phyloP scores from a whole-genome alignment of 139 green algal genomes.

The Auxenochlorella pyrenoidosa region DNA sequence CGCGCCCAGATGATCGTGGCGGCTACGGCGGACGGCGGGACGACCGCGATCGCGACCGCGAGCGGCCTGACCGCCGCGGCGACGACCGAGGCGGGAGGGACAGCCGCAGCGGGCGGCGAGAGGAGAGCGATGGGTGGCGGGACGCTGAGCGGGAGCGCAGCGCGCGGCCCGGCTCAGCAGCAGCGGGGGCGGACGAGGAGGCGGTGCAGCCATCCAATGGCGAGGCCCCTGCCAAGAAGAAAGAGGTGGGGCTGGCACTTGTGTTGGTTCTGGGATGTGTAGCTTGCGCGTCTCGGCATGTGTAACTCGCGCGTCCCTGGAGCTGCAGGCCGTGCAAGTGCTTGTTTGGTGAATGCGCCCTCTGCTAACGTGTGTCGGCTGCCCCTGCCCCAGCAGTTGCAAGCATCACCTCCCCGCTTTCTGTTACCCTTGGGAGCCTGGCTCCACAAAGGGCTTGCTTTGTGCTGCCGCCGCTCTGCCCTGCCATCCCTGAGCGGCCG shows the following conservation, averaged over 20 bases:
- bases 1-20: background rate
- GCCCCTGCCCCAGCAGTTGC: too few species aligned
- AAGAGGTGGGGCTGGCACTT: slow-evolving; percentile 8
- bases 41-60: background rate
- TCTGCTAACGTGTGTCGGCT: too few species aligned
- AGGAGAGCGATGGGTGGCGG: background rate
- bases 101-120: background rate
- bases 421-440: too few species aligned
- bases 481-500: too few species aligned
- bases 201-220: background rate
- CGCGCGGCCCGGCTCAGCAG: background rate
- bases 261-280: too few species aligned
- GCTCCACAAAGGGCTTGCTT: too few species aligned
- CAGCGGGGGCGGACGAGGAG: background rate
- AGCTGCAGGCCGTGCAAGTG: too few species aligned
- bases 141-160: background rate
- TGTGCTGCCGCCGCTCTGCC: too few species aligned
- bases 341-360: too few species aligned
- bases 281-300: too few species aligned
- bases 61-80: background rate
- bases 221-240: background rate
- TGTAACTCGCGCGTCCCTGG: too few species aligned
- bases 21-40: background rate
- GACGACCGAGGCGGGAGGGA: background rate
- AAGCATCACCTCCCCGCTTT: too few species aligned